Base-by-base conservation (phyloP, 352 stramenopile genomes). In the Phytopythium mirpurense region DNA sequence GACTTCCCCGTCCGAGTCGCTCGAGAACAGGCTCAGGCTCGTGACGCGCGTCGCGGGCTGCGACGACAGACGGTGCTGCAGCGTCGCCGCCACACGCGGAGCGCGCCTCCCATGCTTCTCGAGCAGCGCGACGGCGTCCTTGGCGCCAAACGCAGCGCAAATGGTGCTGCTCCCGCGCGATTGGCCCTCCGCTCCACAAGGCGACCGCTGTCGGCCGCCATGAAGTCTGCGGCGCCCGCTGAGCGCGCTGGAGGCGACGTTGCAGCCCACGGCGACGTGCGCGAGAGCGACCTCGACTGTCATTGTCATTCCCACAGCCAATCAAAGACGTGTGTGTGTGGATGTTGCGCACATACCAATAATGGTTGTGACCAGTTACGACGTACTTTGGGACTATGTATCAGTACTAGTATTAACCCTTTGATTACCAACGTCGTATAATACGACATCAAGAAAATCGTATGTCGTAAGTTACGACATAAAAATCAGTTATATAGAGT, bases 191-290 rank as follows among this genome's bases (percentile, higher is more conserved):
- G 7, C 19, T 2, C 0, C 41, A 23, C 14, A 11, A 3, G 2
- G 11, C 12, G 14, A 27, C 40, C n/a, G 21, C 40, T 11, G 11
- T 0, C 5, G 1, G 5, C 10, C 11, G 5, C 12, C 7, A 11
- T 21, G 14, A 29, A 34, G 23, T 4, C 41, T 50, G 45, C 63
- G 69, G 19, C 18, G 9, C 15, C 54, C 44, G 27, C 56, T 69
- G 37, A 88, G 53, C n/a, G 79, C 72, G 56, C 80, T 78, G 49
- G 74, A 74, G 27, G 62, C 57, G 21, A 74, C 63, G 61, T 78
- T 85, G 59, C 65, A 73, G 61, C 79, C 76, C 43, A 74, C 72
- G 12, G 68, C 56, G 37, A 85, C 74, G 59, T 86, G 74, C 40
- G 58, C 65, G 34, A 87, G 65, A 36, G 55, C 54, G 48, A 67